A percentile compares a stretch with the other conserved stretches of the same genome.
Conservation (phyloP, 768 basidiomycete species). For the Cyclocybe cylindracea region DNA sequence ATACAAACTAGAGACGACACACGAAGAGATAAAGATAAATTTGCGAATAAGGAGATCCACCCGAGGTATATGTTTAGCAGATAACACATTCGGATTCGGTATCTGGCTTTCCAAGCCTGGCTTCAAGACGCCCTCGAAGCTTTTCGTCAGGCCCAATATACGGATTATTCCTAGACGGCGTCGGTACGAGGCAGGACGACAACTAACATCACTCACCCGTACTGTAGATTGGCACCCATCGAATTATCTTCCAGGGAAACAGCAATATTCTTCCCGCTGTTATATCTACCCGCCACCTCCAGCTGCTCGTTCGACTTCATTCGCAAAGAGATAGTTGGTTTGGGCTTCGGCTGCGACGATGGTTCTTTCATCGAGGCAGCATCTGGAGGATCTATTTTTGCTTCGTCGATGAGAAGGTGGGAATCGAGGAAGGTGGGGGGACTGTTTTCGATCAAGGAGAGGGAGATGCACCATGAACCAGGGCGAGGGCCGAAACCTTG, state of each 20-base stretch:
- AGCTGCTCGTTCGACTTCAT: conserved; percentile 36
- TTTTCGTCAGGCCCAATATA: conserved; percentile 48
- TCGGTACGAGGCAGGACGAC: neutral
- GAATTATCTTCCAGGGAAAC: conserved; percentile 41
- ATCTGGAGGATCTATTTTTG: too few species aligned
- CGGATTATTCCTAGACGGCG: conserved; percentile 38
- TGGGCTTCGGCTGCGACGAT: conserved; percentile 19
- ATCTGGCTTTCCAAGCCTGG: conserved; percentile 38
- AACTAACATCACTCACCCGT: conserved; percentile 43
- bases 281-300: conserved; percentile 21
- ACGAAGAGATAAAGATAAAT: too few species aligned
- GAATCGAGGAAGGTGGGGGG: too few species aligned
- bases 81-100: conserved; percentile 46
- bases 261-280: conserved; percentile 28
- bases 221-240: conserved; percentile 48
- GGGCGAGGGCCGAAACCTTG: conserved; percentile 4
- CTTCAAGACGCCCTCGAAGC: conserved; percentile 48
- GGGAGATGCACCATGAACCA: too few species aligned
- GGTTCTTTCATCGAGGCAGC: conserved; percentile 3
- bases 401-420: too few species aligned
- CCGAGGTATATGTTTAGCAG: conserved; percentile 26
- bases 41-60: too few species aligned
- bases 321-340: conserved; percentile 36
- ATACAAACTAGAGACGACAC: too few species aligned
- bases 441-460: too few species aligned